Percentiles rank a stretch among this genome's conserved stretches.
Conservation (phyloP, 805 yeast genomes). For the Candida schatavii region DNA sequence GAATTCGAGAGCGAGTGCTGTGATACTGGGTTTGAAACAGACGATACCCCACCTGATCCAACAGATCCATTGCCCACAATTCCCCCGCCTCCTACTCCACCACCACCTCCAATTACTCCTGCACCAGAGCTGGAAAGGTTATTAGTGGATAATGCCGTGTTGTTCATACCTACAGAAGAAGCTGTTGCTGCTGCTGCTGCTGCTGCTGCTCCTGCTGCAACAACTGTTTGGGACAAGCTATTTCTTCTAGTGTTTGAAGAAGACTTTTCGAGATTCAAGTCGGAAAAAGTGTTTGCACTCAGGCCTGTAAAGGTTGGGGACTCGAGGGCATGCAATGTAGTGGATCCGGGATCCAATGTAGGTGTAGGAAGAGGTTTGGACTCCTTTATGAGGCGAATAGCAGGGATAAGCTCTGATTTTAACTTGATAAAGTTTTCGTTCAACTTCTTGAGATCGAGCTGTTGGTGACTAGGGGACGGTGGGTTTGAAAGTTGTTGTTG, state of each 20-base stretch:
- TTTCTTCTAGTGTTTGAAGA: constrained; percentile 9
- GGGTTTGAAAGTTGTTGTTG: constrained; percentile 10
- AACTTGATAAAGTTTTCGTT: constrained; percentile 54
- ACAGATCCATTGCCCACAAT: not conserved
- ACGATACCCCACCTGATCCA: not conserved
- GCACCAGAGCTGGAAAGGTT: not conserved
- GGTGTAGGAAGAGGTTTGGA: constrained; percentile 69
- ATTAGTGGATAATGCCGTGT: constrained; percentile 10
- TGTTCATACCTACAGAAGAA: not conserved
- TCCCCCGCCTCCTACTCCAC: too few relatives aligned
- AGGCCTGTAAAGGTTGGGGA: constrained; percentile 30
- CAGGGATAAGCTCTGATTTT: constrained; percentile 63
- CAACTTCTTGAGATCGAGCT: constrained; percentile 38
- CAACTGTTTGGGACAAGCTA: constrained; percentile 6
- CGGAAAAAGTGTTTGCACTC: constrained; percentile 11
- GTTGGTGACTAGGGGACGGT: constrained; percentile 13
- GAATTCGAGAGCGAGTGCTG: not conserved
- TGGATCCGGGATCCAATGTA: constrained; percentile 41
- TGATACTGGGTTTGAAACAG: not conserved
- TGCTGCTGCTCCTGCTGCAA: constrained; percentile 1
- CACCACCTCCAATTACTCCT: too few relatives aligned
- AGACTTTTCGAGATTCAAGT: constrained; percentile 3
- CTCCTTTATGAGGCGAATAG: constrained; percentile 60
- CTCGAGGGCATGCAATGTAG: constrained; percentile 13
- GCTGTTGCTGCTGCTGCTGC: constrained; percentile 1